Base-by-base conservation (phyloP, 371 early-diverging fungal genomes). In the Apophysomyces elegans region DNA sequence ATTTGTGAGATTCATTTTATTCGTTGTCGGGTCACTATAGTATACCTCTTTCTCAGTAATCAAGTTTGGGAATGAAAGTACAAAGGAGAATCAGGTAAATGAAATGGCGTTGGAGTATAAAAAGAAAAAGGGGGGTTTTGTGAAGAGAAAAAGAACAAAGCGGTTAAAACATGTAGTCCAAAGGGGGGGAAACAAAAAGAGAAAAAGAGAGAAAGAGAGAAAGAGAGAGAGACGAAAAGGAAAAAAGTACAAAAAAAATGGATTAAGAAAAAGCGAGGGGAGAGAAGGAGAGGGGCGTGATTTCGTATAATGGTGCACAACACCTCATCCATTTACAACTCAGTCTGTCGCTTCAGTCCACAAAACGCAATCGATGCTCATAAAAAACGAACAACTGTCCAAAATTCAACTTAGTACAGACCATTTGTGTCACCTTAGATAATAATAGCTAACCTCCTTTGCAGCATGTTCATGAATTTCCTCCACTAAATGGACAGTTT, bases 381-480 rank as follows among this genome's bases (percentile, higher is more conserved):
- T 65, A 65, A 43, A 56, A 65, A 41, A 7, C 16, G 59, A 65
- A 59, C 7, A 65, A 43, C 65, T 65, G 50, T 21, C 18, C 45
- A 37, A 45, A 44, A 5, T 32, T 62, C 39, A 18, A 26, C 6
- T 37, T 16, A 58, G 21, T 64, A 32, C 32, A 50, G 11, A 8
- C 14, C 11, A 54, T 61, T 26, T 16, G 58, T 63, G 18, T 56
- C 18, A 61, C 56, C 61, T 13, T 38, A 8, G 59, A 37, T 59
- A 26, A 41, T 21, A 38, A 38, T 44, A 45, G 35, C 65, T 62
- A 73, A 73, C 78, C 56, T 50, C 32, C 13, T 59, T 59, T 11
- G 76, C 73, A 47, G 66, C 68, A 9, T 71, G 56, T 14, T 61
- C 45, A 65, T 78, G 78, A 58, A 65, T 43, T 36, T 75, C 78